These are phyloP conservation scores for Phytophthora quininea DNA, from an alignment of 352 stramenopile species.

Conservation along the genomic window DNA sequence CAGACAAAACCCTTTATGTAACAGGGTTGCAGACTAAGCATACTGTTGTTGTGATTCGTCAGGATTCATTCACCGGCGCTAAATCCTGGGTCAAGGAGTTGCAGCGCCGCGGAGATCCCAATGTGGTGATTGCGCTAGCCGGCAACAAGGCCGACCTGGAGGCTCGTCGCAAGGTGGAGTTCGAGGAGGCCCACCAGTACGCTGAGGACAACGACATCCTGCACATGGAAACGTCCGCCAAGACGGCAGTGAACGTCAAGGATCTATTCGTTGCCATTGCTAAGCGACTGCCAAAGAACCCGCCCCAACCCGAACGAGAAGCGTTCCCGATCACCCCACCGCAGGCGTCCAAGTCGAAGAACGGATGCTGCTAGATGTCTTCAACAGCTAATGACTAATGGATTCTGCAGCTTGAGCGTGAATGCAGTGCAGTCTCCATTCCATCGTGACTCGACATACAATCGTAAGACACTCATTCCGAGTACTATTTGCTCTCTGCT, in stretches of 20 bases:
- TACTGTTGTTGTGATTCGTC: conserved; percentile 13
- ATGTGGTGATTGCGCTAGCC: conserved; percentile 96
- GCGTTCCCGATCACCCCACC: conserved; percentile 85
- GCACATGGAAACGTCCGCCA: conserved; percentile 99
- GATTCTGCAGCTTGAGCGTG: conserved; percentile 34
- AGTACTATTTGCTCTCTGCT: conserved; percentile 16
- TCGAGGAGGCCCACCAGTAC: conserved; percentile 97
- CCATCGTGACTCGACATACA: conserved; percentile 15
- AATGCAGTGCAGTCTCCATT: conserved; percentile 32
- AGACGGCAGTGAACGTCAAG: conserved; percentile 99
- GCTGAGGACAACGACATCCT: conserved; percentile 99
- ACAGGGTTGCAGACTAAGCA: conserved; percentile 6
- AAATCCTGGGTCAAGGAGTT: conserved; percentile 99
- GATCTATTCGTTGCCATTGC: conserved; percentile 98
- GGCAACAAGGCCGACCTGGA: conserved; percentile 99
- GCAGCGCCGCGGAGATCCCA: conserved; percentile 97
- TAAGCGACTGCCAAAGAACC: conserved; percentile 85
- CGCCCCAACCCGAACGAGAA: conserved; percentile 80
- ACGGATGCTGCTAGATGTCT: conserved; percentile 76
- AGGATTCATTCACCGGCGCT: conserved; percentile 97
- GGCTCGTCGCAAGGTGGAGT: conserved; percentile 95
- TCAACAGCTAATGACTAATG: conserved; percentile 35
- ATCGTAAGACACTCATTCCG: conserved; percentile 21
- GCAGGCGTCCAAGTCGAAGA: conserved; percentile 79
- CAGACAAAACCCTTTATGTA: conserved; percentile 4